A percentile compares a stretch with the other conserved stretches of the same genome.
Evolutionary conservation across 768 basidiomycete species (phyloP).

Genomic region (Sporobolomyces roseus): DNA sequence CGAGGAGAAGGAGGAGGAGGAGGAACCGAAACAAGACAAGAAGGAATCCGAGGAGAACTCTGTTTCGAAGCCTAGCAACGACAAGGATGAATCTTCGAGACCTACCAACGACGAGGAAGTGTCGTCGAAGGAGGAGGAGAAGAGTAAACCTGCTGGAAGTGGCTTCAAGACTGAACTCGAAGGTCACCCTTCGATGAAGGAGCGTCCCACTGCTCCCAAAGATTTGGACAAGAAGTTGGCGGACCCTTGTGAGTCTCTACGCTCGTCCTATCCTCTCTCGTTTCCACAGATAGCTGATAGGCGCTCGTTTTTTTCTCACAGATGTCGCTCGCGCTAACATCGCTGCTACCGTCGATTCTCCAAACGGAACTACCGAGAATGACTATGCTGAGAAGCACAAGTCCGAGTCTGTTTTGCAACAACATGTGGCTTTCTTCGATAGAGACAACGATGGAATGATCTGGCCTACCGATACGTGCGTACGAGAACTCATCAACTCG

Average conservation of each 20-base stretch:
- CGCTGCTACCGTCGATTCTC: slow-evolving; percentile 18
- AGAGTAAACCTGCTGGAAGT: background rate
- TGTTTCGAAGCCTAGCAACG: too few species aligned
- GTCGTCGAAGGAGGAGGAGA: background rate
- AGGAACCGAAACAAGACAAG: background rate
- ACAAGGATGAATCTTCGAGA: too few species aligned
- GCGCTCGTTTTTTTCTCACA: background rate
- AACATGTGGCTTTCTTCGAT: slow-evolving; percentile 36
- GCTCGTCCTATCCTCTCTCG: background rate
- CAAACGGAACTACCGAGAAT: slow-evolving; percentile 19
- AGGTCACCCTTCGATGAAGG: background rate
- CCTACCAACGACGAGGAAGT: too few species aligned
- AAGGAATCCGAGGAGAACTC: background rate
- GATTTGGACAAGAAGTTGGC: slow-evolving; percentile 24
- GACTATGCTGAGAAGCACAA: slow-evolving; percentile 25
- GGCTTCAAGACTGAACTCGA: slow-evolving; percentile 7
- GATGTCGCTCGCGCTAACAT: slow-evolving; percentile 28
- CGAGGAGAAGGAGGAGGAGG: too few species aligned
- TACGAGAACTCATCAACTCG: background rate
- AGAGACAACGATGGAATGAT: slow-evolving; percentile 51
- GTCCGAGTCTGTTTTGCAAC: slow-evolving; percentile 22
- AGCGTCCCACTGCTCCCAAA: slow-evolving; percentile 5
- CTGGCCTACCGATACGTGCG: slow-evolving; percentile 54
- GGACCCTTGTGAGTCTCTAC: slow-evolving; percentile 17
- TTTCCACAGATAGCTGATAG: background rate